Base-by-base conservation (phyloP, 176 grass and related monocot species). In the Oryza glaberrima region DNA sequence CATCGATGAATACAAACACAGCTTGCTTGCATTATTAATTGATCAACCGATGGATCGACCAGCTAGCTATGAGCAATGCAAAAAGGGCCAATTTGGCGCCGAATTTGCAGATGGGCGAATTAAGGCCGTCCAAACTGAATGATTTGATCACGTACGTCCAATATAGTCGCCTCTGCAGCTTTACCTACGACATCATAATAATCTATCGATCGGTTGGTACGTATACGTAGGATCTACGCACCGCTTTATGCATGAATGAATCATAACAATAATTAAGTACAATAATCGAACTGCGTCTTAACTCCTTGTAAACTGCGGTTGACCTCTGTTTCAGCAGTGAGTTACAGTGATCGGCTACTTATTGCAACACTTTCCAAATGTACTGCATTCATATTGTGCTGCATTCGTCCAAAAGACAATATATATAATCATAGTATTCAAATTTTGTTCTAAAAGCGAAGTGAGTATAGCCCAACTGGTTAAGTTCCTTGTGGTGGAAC, bases 101-200 rank as follows among this genome's bases (percentile, higher is more conserved):
- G 69, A 86, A 73, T 67, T 73, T 73, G 20, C 68, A 74, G 84
- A 30, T 65, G 0, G 36, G 20, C 1, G 26, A 72, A 26, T 79
- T 79, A 79, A 86, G 23, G 54, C 76, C 76, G 25, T 17, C 84
- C 19, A 83, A 38, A 19, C 9, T 71, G 69, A 9, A 71, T 64
- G 68, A 65, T 30, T 79, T 73, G 84, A 79, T 65, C 65, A 52
- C 30, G 34, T 69, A 69, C 58, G 54, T 58, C 15, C 49, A 52
- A 52, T 41, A 8, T 41, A 8, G 40, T 17, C 49, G 49, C 14
- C 14, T 49, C 14, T 16, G 14, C 49, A 4, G 43, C 12, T 4
- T 4, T 56, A 7, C 5, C 54, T 20, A 58, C 54, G 16, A 58
- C 19, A 58, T 58, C 20, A 19, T 44, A 44, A 52, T 20, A 58